Evolutionary conservation across 257 asterid genomes (phyloP), one percentile per base, ranked within the genome.

Genomic region (Ligustrum vulgare): DNA sequence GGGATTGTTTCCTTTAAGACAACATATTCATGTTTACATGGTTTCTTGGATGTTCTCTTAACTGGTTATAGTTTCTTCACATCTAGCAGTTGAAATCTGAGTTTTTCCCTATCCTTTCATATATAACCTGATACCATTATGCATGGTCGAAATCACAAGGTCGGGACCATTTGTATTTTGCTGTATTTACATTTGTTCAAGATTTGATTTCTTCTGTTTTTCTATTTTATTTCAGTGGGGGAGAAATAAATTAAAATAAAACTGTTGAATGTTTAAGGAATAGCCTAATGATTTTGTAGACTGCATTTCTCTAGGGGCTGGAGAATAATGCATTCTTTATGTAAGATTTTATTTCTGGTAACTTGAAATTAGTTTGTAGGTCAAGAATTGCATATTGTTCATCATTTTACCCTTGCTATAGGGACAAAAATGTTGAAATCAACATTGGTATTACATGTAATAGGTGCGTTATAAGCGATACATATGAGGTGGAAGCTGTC

Each of bases 401-500:
- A 60, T 39, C 56, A 12, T 56, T 4, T 54, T n/a, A 7, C 63
- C 20, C 63, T 8, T 18, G n/a, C 18, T 43, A 39, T 43, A 43
- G 18, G n/a, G 51, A 12, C 3, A 12, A 16, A 49, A 49, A 49
- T 23, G 15, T 2, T 23, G 62, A 49, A 33, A 69, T 62, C 64
- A 60, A 67, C 12, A 25, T 20, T 60, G 41, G 58, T 31, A 25
- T 31, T 62, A 11, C 47, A 22, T 31, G 28, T 47, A 34, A 20
- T 78, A 35, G 11, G 3, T 25, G 64, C 9, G 15, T 49, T 47
- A 5, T 28, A 47, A 18, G 31, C 13, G 5, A 69, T 11, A 23
- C 33, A n/a, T 23, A 0, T 32, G 20, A 66, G 69, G 71, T 76
- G 96, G 97, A 91, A 77, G 96, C 93, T 89, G 91, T 86, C 72